Conservation (phyloP, 495 filamentous ascomycete species). For the Friedmanniomyces endolithicus region DNA sequence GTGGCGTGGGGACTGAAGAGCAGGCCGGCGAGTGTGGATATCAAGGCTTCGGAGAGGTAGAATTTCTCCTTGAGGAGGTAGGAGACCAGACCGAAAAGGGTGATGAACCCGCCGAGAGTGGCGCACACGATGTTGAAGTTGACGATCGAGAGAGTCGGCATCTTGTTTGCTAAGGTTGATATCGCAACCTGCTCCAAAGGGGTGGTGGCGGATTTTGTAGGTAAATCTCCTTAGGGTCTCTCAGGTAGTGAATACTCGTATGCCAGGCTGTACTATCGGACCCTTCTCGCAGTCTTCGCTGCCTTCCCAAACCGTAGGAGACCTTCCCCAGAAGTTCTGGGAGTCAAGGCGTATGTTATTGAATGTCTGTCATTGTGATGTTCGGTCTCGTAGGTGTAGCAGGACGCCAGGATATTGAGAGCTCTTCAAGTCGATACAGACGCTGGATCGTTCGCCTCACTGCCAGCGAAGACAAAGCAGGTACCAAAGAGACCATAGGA, state of each 20-base stretch:
- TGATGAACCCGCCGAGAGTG: conserved; percentile 76
- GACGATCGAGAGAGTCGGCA: conserved; percentile 65
- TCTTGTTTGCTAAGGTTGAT: conserved; percentile 24
- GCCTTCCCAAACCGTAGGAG: not conserved
- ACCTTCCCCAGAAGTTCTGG: not conserved
- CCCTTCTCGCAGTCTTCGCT: conserved; percentile 5
- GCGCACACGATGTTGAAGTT: conserved; percentile 87
- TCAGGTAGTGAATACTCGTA: not conserved
- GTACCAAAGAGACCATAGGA: too few relatives aligned
- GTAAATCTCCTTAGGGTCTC: not conserved
- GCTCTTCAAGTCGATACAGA: not conserved
- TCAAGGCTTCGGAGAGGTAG: conserved; percentile 83
- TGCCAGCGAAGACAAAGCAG: not conserved
- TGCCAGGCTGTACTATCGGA: conserved; percentile 3
- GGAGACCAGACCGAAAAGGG: conserved; percentile 75
- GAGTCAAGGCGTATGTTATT: conserved; percentile 19
- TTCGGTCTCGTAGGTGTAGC: not conserved
- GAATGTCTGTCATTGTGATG: conserved; percentile 8
- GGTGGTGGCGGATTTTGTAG: too few relatives aligned
- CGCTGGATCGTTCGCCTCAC: too few relatives aligned
- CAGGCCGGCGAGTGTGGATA: conserved; percentile 69
- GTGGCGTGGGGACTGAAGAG: conserved; percentile 64
- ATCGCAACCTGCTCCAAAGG: too few relatives aligned
- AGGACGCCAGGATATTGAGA: conserved; percentile 8
- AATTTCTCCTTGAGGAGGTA: conserved; percentile 83